These are phyloP conservation scores for Xylaria telfairii DNA, from an alignment of 495 filamentous ascomycete species.

Conservation along the genomic window DNA sequence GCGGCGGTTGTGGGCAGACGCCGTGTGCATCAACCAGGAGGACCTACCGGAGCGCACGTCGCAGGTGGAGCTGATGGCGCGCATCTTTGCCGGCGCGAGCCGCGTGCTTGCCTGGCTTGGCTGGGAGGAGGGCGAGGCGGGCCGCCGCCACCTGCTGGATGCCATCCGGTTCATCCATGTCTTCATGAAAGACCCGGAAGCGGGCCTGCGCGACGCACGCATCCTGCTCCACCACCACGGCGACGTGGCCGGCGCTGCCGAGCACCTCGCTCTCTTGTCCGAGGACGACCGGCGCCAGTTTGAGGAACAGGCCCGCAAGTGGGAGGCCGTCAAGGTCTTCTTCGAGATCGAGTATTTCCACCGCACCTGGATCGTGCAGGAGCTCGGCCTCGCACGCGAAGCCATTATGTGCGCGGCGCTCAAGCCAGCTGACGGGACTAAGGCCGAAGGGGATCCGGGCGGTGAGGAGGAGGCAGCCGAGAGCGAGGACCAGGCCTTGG, in stretches of 20 bases:
- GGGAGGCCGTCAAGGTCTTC: conserved; percentile 2
- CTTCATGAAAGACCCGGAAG: neutral
- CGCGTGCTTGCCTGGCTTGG: neutral
- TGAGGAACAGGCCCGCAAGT: neutral
- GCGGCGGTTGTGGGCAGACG: neutral
- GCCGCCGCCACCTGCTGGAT: neutral
- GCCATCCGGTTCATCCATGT: neutral
- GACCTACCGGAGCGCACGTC: neutral
- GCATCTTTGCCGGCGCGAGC: neutral
- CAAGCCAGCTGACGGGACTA: neutral
- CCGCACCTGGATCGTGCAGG: conserved; percentile 3
- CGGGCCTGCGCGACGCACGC: neutral
- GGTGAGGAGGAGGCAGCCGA: neutral
- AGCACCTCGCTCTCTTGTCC: neutral
- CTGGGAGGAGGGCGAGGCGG: conserved; percentile 4
- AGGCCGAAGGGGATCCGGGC: neutral
- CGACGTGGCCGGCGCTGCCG: neutral
- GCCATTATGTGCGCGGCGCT: conserved; percentile 4
- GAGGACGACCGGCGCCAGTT: neutral
- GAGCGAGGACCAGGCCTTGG: neutral
- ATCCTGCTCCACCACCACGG: neutral
- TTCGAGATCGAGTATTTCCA: conserved; percentile 3
- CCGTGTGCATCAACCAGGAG: conserved; percentile 1
- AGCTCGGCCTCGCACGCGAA: neutral
- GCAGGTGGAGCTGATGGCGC: conserved; percentile 7